Percentiles rank a stretch among this genome's conserved stretches.
phyloP scores from a whole-genome alignment of 176 grass and related monocot genomes.

The Cenchrus purpureus region DNA sequence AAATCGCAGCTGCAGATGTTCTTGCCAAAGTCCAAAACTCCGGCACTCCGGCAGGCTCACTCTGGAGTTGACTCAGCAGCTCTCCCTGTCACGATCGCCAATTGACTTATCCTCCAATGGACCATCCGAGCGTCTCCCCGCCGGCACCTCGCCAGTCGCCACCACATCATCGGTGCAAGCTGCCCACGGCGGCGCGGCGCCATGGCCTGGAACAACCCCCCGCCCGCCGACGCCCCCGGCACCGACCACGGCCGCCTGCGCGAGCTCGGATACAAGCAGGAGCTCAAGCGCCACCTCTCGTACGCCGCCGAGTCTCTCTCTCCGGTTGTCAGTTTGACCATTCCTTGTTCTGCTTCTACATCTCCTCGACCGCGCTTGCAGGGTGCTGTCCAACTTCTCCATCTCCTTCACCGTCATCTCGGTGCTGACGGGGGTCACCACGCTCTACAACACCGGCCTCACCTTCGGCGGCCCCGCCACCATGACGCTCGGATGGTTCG shows the following conservation, averaged over 20 bases:
- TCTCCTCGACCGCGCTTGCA: not conserved
- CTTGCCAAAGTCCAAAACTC: no score
- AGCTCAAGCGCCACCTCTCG: slow-evolving; percentile 79
- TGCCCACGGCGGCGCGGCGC: no score
- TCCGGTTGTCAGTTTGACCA: not conserved
- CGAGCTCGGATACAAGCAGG: slow-evolving; percentile 78
- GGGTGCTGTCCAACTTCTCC: slow-evolving; percentile 84
- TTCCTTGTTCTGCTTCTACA: not conserved
- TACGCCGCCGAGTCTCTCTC: not conserved
- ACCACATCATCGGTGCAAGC: not conserved
- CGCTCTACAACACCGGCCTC: slow-evolving; percentile 81
- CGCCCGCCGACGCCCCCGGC: not conserved
- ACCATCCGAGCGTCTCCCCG: no score
- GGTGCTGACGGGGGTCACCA: slow-evolving; percentile 89
- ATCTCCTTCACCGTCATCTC: slow-evolving; percentile 98
- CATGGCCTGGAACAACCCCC: not conserved
- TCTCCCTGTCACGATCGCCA: no score
- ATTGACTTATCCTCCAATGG: no score
- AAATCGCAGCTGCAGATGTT: no score
- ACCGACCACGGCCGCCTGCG: slow-evolving; percentile 48
- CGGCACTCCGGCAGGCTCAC: no score
- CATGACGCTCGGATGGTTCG: slow-evolving; percentile 83
- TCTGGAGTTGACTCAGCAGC: no score
- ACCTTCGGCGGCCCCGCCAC: slow-evolving; percentile 70
- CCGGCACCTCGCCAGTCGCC: no score